Conservation (phyloP, 768 basidiomycete species). For the Leccinellum rugosiceps region DNA sequence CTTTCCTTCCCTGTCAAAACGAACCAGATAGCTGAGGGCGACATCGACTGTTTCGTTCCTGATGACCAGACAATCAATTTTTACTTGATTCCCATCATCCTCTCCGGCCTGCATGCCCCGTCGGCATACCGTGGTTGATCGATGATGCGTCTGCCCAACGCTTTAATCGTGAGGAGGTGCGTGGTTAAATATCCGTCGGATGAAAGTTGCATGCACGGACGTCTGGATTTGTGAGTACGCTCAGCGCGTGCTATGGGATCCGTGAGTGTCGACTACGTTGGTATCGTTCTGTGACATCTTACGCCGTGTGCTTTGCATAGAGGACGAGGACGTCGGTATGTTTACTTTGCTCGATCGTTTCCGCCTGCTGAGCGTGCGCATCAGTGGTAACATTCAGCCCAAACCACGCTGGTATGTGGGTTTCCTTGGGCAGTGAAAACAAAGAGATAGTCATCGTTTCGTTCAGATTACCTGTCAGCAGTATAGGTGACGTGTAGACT, state of each 20-base stretch:
- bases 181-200: constrained; percentile 3
- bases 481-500: constrained; percentile 61
- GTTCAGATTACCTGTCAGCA: constrained; percentile 50
- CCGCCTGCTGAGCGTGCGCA: too few relatives aligned
- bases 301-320: constrained; percentile 28
- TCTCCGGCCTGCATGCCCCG: constrained; percentile 43
- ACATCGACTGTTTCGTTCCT: constrained; percentile 43
- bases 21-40: too few relatives aligned
- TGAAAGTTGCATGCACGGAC: constrained; percentile 44
- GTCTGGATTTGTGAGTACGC: constrained; percentile 50
- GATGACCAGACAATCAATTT: constrained; percentile 57
- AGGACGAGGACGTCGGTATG: constrained; percentile 46
- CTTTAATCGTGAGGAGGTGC: constrained; percentile 47
- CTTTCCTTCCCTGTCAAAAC: background rate
- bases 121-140: constrained; percentile 52
- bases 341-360: too few relatives aligned
- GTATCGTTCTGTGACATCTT: background rate
- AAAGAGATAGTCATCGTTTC: too few relatives aligned
- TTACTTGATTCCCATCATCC: too few relatives aligned
- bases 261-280: constrained; percentile 26
- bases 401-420: too few relatives aligned
- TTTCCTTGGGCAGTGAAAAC: too few relatives aligned
- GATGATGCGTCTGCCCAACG: constrained; percentile 52
- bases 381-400: too few relatives aligned
- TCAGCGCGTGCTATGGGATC: too few relatives aligned